Evolutionary conservation across 345 rosid genomes (phyloP), one percentile per base, ranked within the genome.

Genomic region (Syzygium jambos): DNA sequence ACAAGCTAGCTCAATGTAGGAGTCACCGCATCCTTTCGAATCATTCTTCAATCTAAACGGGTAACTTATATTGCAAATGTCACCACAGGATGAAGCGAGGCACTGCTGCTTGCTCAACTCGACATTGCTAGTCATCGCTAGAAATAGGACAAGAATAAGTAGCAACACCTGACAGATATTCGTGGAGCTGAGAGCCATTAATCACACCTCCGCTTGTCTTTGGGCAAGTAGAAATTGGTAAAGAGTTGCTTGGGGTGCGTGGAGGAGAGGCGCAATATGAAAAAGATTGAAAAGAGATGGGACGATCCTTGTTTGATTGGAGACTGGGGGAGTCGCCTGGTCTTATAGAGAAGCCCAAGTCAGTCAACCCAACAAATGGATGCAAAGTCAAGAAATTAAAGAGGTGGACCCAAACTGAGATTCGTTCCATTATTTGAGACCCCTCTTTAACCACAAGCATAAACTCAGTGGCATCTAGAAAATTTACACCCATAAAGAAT

Each of bases 1-100:
- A 25, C 63, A 57, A 4, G 29, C 25, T 0, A 57, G 1, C 14
- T 0, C 63, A 0, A 1, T 3, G 0, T 1, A 3, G 0, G 11
- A 0, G 3, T 0, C 7, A 0, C 0, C 3, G 9, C 27, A 8
- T 9, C 0, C 3, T 4, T 13, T 4, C 15, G 6, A 3, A 0
- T 11, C 25, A 57, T 12, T 57, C 0, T 2, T 23, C 3, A 57
- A 0, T 0, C 0, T 9, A 61, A 61, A 61, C 0, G 68, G 68
- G 4, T 3, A 6, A 7, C 68, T 27, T 27, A 61, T 61, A 1
- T 59, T 59, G 9, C 2, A 30, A 6, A 61, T 13, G 2, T 61
- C 34, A 0, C 34, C 34, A 14, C 4, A 61, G 0, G 73, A 61
- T 13, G 19, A 61, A 61, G 19, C 0, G 46, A 43, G 0, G 14